Base-by-base conservation (phyloP, 2,329 filamentous ascomycete genomes). In the Stromatinia cepivora region DNA sequence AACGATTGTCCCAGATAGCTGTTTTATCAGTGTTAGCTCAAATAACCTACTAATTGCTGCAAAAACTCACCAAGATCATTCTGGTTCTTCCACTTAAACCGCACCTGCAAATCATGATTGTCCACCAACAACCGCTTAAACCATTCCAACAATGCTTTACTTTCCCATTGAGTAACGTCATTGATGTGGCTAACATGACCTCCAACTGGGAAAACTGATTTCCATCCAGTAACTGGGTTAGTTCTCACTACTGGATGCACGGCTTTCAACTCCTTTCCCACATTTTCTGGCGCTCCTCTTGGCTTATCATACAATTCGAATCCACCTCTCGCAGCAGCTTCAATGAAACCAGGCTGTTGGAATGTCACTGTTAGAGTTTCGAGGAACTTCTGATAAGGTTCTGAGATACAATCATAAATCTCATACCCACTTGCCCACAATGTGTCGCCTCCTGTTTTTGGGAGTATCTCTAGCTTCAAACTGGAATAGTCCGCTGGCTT, bases 391-490 rank as follows among this genome's bases (percentile, higher is more conserved):
- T 86, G 86, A 64, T 85, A 85, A 0, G 85, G 80, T 1, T 80
- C 79, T 3, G 85, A 88, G 69, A 91, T 82, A 25, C 87, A 84
- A 74, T 91, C 88, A 75, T 89, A 91, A 15, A 90, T 78, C 73
- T 91, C 88, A 75, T 90, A 90, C 0, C 87, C 88, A 1, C 86
- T 88, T 0, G 88, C 88, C 87, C 88, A 91, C 8, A 91, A 82
- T 0, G 89, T 90, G 0, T 82, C 81, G 31, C 86, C 83, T 9
- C 87, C 87, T 0, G 84, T 87, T 57, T 81, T 80, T 0, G 87
- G 87, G 0, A 89, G 78, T 63, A 86, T 79, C 4, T 82, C 84
- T 1, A 90, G 79, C 42, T 87, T 83, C n/a, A 91, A 80, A 17
- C 48, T 82, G 0, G 87, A 83, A 73, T 90, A 91, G 75, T 91